Conservation (phyloP, 73 alveolate species). For the Symbiodinium natans region DNA sequence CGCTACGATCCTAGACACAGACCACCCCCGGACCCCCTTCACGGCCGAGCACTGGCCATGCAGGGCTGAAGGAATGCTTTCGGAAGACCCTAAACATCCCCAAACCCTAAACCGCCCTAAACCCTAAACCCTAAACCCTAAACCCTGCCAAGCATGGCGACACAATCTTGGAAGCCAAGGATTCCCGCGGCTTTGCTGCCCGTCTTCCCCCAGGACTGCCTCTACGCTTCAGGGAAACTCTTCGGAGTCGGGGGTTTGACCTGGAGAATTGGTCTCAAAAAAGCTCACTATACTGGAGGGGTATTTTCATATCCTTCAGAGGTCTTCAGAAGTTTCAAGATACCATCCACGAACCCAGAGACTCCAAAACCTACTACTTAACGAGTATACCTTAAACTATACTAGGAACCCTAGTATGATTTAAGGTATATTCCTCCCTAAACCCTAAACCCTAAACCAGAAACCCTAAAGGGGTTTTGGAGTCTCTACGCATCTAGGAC, state of each 20-base stretch:
- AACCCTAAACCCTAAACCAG: background rate
- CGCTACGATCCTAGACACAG: no score
- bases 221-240: background rate
- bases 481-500: constrained; percentile 8
- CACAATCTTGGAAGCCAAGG: no score
- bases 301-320: background rate
- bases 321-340: background rate
- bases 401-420: no score
- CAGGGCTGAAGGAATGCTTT: no score
- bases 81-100: no score
- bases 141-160: no score
- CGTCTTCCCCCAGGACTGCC: constrained; percentile 66
- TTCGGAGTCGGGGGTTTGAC: background rate
- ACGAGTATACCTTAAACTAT: background rate
- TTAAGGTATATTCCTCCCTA: background rate
- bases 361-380: background rate
- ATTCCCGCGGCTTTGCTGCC: constrained; percentile 69
- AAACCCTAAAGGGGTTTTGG: no score
- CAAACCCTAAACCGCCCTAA: no score
- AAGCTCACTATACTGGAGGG: background rate
- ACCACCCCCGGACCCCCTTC: no score
- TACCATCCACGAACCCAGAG: background rate
- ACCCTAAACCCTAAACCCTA: no score
- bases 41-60: no score
- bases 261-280: background rate